These are phyloP conservation scores for Sophora flavescens DNA, from an alignment of 306 rosid genomes.

Conservation along the genomic window DNA sequence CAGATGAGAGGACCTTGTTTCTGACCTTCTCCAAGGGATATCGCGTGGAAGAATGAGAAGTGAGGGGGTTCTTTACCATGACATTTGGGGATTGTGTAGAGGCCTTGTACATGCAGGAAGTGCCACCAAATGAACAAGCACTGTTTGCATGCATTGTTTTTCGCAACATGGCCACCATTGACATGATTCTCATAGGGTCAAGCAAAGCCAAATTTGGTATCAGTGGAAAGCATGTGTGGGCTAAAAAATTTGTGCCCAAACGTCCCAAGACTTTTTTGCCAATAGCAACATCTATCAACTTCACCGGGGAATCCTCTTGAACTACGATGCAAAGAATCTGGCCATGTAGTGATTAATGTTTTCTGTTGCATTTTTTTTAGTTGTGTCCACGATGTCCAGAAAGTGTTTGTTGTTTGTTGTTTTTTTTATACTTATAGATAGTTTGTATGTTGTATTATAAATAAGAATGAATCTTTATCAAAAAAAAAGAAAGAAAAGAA, in stretches of 20 bases:
- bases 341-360: no score
- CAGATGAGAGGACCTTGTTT: conserved; percentile 72
- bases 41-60: conserved; percentile 65
- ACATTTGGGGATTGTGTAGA: conserved; percentile 68
- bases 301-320: conserved; percentile 3
- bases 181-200: conserved; percentile 57
- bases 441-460: neutral
- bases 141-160: conserved; percentile 75
- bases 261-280: conserved; percentile 13
- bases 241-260: conserved; percentile 69
- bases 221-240: conserved; percentile 85
- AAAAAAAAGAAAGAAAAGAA: no score
- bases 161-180: conserved; percentile 42
- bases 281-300: neutral
- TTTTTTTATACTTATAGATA: neutral
- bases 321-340: neutral
- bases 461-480: neutral
- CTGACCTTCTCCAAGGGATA: conserved; percentile 83
- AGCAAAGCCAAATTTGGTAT: conserved; percentile 64
- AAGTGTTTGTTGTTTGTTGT: no score
- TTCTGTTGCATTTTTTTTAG: neutral
- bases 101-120: conserved; percentile 71
- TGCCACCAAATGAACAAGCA: conserved; percentile 52
- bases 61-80: conserved; percentile 53
- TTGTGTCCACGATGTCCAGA: no score